A percentile compares a stretch with the other conserved stretches of the same genome.
Conservation (phyloP, 129 eudicot species). For the Helichrysum umbraculigerum region DNA sequence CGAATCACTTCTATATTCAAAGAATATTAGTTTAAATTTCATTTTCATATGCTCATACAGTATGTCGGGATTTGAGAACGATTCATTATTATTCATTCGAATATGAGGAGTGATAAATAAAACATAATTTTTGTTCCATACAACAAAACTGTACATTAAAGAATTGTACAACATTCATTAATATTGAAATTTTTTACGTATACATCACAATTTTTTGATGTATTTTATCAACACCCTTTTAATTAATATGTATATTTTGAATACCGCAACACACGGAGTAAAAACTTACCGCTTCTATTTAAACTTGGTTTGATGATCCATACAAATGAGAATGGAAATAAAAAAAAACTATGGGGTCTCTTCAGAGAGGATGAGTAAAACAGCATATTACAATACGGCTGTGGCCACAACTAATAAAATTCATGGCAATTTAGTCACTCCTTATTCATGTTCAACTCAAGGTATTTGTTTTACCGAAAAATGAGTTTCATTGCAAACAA, state of each 20-base stretch:
- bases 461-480: slow-evolving; percentile 35
- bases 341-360: not conserved
- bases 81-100: not conserved
- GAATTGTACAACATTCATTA: no score
- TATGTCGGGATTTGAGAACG: no score
- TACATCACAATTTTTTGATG: no score
- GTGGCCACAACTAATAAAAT: slow-evolving; percentile 17
- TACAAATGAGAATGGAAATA: not conserved
- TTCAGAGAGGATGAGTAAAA: not conserved
- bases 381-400: slow-evolving; percentile 22
- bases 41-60: no score
- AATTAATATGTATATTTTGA: no score
- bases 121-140: no score
- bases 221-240: no score
- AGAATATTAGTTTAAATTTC: no score
- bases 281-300: not conserved
- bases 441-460: slow-evolving; percentile 46
- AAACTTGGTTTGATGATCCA: not conserved
- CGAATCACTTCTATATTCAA: no score
- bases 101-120: no score
- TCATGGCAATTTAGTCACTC: slow-evolving; percentile 36
- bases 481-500: slow-evolving; percentile 25
- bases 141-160: no score
- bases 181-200: no score
- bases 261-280: not conserved